Base-by-base conservation (phyloP, 2,329 filamentous ascomycete species). In the Seiridium cupressi region DNA sequence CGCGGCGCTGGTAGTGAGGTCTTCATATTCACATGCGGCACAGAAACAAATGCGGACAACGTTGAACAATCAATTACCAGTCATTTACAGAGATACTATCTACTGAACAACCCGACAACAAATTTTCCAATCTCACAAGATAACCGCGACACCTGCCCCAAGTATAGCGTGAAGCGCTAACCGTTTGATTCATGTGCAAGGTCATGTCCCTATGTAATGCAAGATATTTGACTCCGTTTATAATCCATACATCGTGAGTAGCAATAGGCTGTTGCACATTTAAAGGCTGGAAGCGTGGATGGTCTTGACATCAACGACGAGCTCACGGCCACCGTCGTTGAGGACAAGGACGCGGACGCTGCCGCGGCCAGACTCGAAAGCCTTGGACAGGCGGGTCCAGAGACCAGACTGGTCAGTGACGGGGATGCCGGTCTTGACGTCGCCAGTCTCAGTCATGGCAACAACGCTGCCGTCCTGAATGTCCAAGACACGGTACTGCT, bases 401-500 rank as follows among this genome's bases (percentile, higher is more conserved):
- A 99, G 89, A 79, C 88, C 88, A 78, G 91, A 95, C 87, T 99
- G 95, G 83, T 97, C 92, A 77, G 97, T 89, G 78, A 99, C 92
- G 61, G 91, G 87, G 62, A 99, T 85, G 71, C 86, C 88, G 82
- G 97, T 93, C 91, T 98, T 98, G 85, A 99, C 93, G 76, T 99
- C 94, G 72, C 95, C 93, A 67, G 89, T 92, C 90, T 99, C 95
- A 76, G 95, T 99, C 93, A 99, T 98, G 84, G 93, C 93, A 68
- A 96, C 92, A 74, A 99, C 80, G 75, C 63, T 71, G 70, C 86
- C 93, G 68, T 96, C 91, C 78, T 93, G 89, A 79, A 99, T 90
- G 84, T 99, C 95, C 64, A 99, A 90, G 76, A 99, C 94, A 74
- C 95, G 93, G 90, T 99, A 99, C 87, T 98, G 95, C 92, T 98